Evolutionary conservation across 352 stramenopile species (phyloP).

Genomic region (Globisporangium polare): DNA sequence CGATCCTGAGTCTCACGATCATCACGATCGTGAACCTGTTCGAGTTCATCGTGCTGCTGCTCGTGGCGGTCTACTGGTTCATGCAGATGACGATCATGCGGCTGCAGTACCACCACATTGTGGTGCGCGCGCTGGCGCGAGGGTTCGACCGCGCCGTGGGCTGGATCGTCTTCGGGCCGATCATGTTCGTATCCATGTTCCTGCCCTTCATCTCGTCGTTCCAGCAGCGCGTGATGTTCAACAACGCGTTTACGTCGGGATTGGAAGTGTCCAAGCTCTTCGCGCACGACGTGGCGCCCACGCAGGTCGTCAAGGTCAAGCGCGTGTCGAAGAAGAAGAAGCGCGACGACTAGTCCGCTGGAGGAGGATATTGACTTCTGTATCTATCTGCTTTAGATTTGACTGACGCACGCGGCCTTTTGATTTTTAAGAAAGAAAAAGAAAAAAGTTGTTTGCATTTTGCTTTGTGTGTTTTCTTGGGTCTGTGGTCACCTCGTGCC

Average conservation of each 20-base stretch:
- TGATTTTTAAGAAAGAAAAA: conserved; percentile 17
- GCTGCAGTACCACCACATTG: conserved; percentile 83
- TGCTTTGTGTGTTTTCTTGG: no score
- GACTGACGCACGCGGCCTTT: neutral
- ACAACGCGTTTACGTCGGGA: conserved; percentile 86
- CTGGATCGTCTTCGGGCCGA: conserved; percentile 87
- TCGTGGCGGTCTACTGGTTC: conserved; percentile 83
- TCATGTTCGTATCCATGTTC: conserved; percentile 89
- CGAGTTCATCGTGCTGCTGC: conserved; percentile 62
- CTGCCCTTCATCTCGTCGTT: conserved; percentile 84
- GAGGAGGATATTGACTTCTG: neutral
- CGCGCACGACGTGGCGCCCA: conserved; percentile 74
- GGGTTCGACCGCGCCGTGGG: conserved; percentile 73
- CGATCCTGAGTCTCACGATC: conserved; percentile 66
- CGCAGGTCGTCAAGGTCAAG: conserved; percentile 85
- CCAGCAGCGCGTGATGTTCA: conserved; percentile 90
- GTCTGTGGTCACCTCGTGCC: neutral
- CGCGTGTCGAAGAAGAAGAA: conserved; percentile 89
- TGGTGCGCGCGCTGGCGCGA: conserved; percentile 70
- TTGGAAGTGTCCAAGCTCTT: conserved; percentile 89
- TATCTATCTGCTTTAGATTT: conserved; percentile 10
- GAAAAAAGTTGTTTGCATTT: conserved; percentile 18
- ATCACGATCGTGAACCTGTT: conserved; percentile 72
- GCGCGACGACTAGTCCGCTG: conserved; percentile 54
- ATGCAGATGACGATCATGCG: conserved; percentile 78